Evolutionary conservation across 2,329 filamentous ascomycete species (phyloP).

Genomic region (Alternaria conjuncta): DNA sequence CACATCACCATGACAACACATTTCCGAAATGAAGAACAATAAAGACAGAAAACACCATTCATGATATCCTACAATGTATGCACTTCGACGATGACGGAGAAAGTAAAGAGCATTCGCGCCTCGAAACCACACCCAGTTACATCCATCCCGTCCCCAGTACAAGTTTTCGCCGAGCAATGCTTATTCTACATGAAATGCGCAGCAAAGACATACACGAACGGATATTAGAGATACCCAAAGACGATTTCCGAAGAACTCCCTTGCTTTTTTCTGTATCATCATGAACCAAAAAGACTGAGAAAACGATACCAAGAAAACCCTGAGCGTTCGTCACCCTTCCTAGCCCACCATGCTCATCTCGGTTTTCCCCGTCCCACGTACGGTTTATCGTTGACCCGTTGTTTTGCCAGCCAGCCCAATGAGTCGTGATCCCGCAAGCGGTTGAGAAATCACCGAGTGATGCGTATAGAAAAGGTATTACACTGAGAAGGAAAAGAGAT

Average conservation of each 20-base stretch:
- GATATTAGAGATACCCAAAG: constrained; percentile 16
- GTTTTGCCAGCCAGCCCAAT: constrained; percentile 35
- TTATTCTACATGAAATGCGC: constrained; percentile 30
- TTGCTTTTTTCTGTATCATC: constrained; percentile 23
- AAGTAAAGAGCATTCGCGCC: constrained; percentile 5
- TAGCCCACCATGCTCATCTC: constrained; percentile 1
- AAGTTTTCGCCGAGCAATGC: constrained; percentile 29
- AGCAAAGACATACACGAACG: constrained; percentile 14
- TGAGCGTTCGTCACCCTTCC: neutral
- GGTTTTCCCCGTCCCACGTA: constrained; percentile 10
- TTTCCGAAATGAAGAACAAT: neutral
- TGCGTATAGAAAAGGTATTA: constrained; percentile 23
- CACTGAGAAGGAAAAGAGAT: constrained; percentile 20
- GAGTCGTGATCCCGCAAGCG: constrained; percentile 26
- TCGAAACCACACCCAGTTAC: constrained; percentile 6
- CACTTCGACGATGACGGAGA: constrained; percentile 9
- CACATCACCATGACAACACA: neutral
- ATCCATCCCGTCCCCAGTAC: constrained; percentile 3
- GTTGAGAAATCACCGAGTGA: constrained; percentile 16
- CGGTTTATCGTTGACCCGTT: constrained; percentile 24
- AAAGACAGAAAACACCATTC: constrained; percentile 16
- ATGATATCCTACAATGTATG: constrained; percentile 30
- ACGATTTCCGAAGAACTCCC: constrained; percentile 20
- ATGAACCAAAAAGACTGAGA: constrained; percentile 11
- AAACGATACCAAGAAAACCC: constrained; percentile 13